Evolutionary conservation across 352 stramenopile genomes (phyloP), one percentile per base, ranked within the genome.

Genomic region (Phytophthora sansomeana): DNA sequence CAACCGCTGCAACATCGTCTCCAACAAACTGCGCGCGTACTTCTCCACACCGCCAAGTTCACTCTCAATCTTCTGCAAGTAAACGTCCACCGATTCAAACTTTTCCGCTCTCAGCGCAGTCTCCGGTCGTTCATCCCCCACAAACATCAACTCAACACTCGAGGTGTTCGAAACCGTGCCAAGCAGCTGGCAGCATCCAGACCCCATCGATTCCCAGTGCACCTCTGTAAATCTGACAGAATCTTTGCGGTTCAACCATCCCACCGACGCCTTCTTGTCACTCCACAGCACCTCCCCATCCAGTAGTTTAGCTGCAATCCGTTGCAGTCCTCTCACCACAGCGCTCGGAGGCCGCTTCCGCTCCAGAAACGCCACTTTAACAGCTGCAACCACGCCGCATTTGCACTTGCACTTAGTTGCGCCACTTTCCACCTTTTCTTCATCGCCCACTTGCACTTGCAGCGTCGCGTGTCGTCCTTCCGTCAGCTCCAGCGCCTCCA

Each of bases 221-320:
- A 89, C 44, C 33, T 63, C 38, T 0, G 39, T 17, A 57, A 85
- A 89, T 8, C 61, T 26, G 6, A 89, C 59, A 5, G 17, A 10
- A 21, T 89, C 73, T 41, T 47, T 57, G 8, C 17, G 24, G 38
- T 89, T 87, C 52, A 91, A 52, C 83, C 86, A 92, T 11, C 48
- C 54, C 10, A 92, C 42, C 0, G 60, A 67, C 7, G 74, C 52
- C 2, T 36, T 46, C 42, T 70, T 75, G 7, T 56, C 68, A 6
- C 35, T 63, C 83, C 83, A 93, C 7, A 89, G 43, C 7, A 78
- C 28, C n/a, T 63, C 60, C 4, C 74, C 78, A 9, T 77, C 58
- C 19, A 95, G 47, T 8, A 90, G 52, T 49, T 78, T 54, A 14
- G 41, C 46, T 3, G 69, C 51, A 41, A 81, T 70, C 1, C 64